Percentiles rank a stretch among this genome's conserved stretches.
Conservation (phyloP, 2,329 filamentous ascomycete species). For the Leptographium lundbergii region DNA sequence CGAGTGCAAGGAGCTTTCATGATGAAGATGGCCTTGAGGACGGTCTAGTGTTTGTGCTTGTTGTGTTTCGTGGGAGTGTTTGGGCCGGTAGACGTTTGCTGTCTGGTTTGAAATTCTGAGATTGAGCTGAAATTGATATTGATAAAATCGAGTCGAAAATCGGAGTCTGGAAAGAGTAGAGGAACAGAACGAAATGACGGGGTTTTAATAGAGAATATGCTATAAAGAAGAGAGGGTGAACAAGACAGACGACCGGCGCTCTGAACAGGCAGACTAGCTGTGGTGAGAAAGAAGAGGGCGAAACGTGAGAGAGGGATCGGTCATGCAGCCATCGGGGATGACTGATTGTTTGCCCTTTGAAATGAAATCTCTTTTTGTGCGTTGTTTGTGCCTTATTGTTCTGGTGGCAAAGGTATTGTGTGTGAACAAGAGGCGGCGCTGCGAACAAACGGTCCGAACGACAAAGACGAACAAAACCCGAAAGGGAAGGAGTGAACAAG, state of each 20-base stretch:
- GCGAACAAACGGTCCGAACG: neutral
- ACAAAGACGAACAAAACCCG: neutral
- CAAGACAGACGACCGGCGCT: neutral
- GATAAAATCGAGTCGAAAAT: no score
- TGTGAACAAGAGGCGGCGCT: neutral
- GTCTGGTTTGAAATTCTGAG: no score
- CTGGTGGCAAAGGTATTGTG: neutral
- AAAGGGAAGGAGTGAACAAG: neutral
- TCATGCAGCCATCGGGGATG: neutral
- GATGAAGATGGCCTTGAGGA: no score
- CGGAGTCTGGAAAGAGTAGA: no score
- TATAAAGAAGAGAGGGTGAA: neutral
- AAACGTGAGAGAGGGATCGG: neutral
- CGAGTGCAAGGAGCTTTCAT: neutral
- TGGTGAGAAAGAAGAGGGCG: neutral
- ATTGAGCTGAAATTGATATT: no score
- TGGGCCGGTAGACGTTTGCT: no score
- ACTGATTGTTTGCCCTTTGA: neutral
- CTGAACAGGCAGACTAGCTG: neutral
- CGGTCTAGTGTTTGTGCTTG: neutral
- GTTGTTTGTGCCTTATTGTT: neutral
- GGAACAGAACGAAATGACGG: no score
- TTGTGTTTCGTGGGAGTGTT: no score
- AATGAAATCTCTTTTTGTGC: neutral
- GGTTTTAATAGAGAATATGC: neutral